Percentiles rank a stretch among this genome's conserved stretches.
phyloP scores from a whole-genome alignment of 495 filamentous ascomycete species.

The Lophium mytilinum region DNA sequence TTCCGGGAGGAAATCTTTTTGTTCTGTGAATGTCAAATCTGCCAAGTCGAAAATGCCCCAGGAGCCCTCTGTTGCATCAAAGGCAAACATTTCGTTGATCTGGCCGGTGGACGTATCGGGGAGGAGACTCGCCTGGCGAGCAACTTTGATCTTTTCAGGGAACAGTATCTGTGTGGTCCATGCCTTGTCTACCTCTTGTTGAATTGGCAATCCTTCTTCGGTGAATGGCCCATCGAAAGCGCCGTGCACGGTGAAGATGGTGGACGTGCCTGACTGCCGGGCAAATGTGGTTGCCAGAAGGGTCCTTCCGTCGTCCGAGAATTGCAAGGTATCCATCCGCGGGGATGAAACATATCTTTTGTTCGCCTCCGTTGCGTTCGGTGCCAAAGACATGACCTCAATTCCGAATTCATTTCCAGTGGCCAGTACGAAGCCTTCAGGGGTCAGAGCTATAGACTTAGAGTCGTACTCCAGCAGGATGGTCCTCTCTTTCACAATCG shows the following conservation, averaged over 20 bases:
- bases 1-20: slow-evolving; percentile 23
- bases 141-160: slow-evolving; percentile 17
- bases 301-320: slow-evolving; percentile 77
- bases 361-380: slow-evolving; percentile 55
- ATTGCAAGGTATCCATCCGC: slow-evolving; percentile 66
- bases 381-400: slow-evolving; percentile 69
- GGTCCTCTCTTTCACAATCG: slow-evolving; percentile 51
- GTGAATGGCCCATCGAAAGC: slow-evolving; percentile 21
- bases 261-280: slow-evolving; percentile 24
- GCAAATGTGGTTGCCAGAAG: slow-evolving; percentile 69
- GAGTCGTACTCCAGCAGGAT: slow-evolving; percentile 54
- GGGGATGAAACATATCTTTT: slow-evolving; percentile 75
- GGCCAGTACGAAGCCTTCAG: slow-evolving; percentile 71
- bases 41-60: slow-evolving; percentile 25
- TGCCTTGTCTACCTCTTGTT: slow-evolving; percentile 13
- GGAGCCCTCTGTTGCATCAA: slow-evolving; percentile 20
- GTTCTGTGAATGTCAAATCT: slow-evolving; percentile 11
- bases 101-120: slow-evolving; percentile 18
- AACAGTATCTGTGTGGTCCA: slow-evolving; percentile 23
- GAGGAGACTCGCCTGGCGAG: slow-evolving; percentile 21
- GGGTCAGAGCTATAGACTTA: slow-evolving; percentile 58
- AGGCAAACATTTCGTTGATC: slow-evolving; percentile 25
- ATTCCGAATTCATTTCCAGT: slow-evolving; percentile 82
- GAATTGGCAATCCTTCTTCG: slow-evolving; percentile 23
- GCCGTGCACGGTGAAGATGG: slow-evolving; percentile 17